Evolutionary conservation across 2,329 filamentous ascomycete genomes (phyloP), one percentile per base, ranked within the genome.

Genomic region (Plenodomus tracheiphilus): DNA sequence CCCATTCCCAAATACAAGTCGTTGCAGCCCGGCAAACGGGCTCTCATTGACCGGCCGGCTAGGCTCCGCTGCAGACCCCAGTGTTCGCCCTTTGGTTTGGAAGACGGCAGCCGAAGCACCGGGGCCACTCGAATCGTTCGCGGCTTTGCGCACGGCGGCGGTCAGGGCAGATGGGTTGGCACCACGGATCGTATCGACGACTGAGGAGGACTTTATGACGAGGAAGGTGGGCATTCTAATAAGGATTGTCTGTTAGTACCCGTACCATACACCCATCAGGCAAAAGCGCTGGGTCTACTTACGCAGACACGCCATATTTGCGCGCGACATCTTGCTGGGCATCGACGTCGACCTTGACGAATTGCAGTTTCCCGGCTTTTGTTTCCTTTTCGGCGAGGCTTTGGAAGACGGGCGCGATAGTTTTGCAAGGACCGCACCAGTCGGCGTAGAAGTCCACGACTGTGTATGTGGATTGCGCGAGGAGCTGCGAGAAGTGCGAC

Each of bases 401-500:
- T 46, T 77, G 75, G 62, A 82, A 77, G 0, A 65, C 70, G 22
- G 80, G 80, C 2, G 75, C 75, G 46, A 83, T 80, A 28, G 76
- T 72, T 61, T 80, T 80, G 74, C 81, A 83, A 21, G 81, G 81
- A 2, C 80, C 80, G 64, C 81, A 82, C 80, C 81, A 83, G 54
- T 77, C 77, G 13, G 79, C 79, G 64, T 77, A 79, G 74, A 79
- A 80, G 66, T 81, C 79, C 62, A 79, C 73, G 46, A 81, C 71
- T 46, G 77, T 74, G 54, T 69, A 72, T 20, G 68, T 69, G 43
- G 66, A 66, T 2, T 65, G 59, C 32, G 60, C 62, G 42, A 73
- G 59, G 21, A 73, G 63, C 34, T 59, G 66, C 22, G 64, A 61
- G 62, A 72, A 72, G 52, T 73, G 70, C 17, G 68, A 54, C 43